Base-by-base conservation (phyloP, 495 filamentous ascomycete species). In the Friedmanniomyces simplex region DNA sequence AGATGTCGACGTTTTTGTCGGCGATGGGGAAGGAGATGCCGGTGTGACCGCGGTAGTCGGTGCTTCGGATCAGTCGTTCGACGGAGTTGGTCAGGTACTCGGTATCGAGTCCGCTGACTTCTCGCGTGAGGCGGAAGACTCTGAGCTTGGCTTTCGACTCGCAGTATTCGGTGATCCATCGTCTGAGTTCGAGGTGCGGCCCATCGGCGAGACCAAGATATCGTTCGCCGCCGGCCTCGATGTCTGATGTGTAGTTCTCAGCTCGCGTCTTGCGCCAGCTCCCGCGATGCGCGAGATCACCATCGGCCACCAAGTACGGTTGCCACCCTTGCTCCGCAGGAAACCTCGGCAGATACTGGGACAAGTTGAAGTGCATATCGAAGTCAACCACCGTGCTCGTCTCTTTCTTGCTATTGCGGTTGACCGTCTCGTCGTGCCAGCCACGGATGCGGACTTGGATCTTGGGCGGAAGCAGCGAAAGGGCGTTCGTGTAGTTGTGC, bases 21-120 rank as follows among this genome's bases (percentile, higher is more conserved):
- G 73, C 71, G 7, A 74, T 73, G 0, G 79, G 77, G 59, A 86
- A 79, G 1, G 65, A 59, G 46, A 87, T 71, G 6, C 61, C 45
- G 24, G 82, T 64, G 22, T 72, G 60, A 11, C 82, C 82, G n/a
- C 75, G 72, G 70, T 86, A 87, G 63, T 82, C 80, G 11, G 82
- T 83, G 16, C 68, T 63, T 34, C 74, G 69, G 20, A 87, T 76
- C 14, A 82, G 56, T 11, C 58, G 60, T 24, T 68, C 65, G 16
- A 85, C 63, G 5, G 73, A 69, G 20, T 70, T 55, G 55, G 69
- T 73, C 8, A 83, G 46, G 22, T 60, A 62, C 2, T 73, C 69
- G 26, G 72, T 64, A 60, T 83, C 74, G 63, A 83, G 74, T 14
- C 79, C 79, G 0, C 67, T 50, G 32, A 85, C 69, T 18, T 66